These are phyloP conservation scores for Lachnellula hyalina DNA, from an alignment of 2,329 filamentous ascomycete species.

Conservation along the genomic window DNA sequence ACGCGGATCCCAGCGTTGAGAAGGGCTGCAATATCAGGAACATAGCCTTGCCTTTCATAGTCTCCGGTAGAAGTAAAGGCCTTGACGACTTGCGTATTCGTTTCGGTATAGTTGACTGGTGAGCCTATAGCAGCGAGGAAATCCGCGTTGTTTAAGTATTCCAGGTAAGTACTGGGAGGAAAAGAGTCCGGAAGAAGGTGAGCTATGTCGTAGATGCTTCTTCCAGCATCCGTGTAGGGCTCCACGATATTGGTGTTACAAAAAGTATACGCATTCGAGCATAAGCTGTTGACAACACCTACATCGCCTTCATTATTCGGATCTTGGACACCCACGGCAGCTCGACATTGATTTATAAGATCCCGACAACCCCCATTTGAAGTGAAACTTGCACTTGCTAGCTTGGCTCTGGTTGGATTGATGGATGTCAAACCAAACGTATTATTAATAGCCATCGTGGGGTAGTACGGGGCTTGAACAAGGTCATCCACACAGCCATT, in stretches of 20 bases:
- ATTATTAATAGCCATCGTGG: conserved; percentile 56
- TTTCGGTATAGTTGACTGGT: conserved; percentile 53
- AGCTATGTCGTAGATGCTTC: conserved; percentile 34
- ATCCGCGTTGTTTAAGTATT: conserved; percentile 60
- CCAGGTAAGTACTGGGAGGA: conserved; percentile 53
- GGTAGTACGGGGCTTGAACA: conserved; percentile 53
- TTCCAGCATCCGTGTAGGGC: conserved; percentile 30
- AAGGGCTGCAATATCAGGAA: conserved; percentile 54
- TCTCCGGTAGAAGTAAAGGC: conserved; percentile 51
- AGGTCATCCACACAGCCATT: conserved; percentile 66
- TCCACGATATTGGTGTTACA: conserved; percentile 33
- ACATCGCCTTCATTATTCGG: conserved; percentile 37
- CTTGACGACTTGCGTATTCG: conserved; percentile 40
- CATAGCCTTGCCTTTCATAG: conserved; percentile 57
- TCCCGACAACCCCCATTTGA: conserved; percentile 47
- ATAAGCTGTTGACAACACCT: conserved; percentile 31
- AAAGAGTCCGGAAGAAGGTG: conserved; percentile 48
- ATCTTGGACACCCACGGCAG: conserved; percentile 36
- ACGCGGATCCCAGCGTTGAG: conserved; percentile 60
- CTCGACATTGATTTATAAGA: conserved; percentile 47
- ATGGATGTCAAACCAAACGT: conserved; percentile 59
- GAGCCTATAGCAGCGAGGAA: conserved; percentile 58
- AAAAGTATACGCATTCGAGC: conserved; percentile 29
- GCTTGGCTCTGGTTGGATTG: conserved; percentile 43
- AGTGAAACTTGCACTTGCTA: conserved; percentile 42